phyloP scores from a whole-genome alignment of 2,329 filamentous ascomycete genomes.

The Phaeomoniella chlamydospora region DNA sequence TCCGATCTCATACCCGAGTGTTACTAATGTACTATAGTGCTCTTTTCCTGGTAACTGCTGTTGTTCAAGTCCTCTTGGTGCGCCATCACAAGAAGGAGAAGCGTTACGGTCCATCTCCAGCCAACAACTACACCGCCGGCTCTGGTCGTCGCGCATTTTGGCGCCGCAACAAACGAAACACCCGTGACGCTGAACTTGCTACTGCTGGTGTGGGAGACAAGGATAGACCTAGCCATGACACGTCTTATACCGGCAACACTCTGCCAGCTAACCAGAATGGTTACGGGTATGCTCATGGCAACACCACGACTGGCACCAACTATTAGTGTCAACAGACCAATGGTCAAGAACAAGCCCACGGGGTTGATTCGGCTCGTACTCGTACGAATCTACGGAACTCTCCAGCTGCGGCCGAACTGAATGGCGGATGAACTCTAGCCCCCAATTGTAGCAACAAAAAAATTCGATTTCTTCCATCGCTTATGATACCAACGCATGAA shows the following conservation, averaged over 20 bases:
- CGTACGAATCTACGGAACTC: too few relatives aligned
- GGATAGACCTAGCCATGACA: slow-evolving; percentile 32
- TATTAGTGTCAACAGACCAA: not conserved
- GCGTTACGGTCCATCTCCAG: slow-evolving; percentile 50
- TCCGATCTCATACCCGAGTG: slow-evolving; percentile 1
- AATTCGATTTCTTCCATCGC: too few relatives aligned
- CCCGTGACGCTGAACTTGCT: slow-evolving; percentile 29
- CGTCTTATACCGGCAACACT: slow-evolving; percentile 34
- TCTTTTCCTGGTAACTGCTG: slow-evolving; percentile 61
- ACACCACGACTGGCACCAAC: not conserved
- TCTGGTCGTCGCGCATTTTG: slow-evolving; percentile 33
- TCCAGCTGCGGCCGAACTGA: too few relatives aligned
- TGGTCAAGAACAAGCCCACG: too few relatives aligned
- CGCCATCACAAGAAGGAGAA: slow-evolving; percentile 62
- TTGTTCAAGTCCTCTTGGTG: slow-evolving; percentile 53
- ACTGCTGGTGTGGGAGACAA: slow-evolving; percentile 14
- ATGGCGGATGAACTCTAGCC: too few relatives aligned
- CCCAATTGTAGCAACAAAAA: too few relatives aligned
- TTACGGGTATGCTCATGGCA: not conserved
- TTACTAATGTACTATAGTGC: slow-evolving; percentile 31
- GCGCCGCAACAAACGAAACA: slow-evolving; percentile 19
- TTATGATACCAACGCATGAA: too few relatives aligned
- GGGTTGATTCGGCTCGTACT: too few relatives aligned
- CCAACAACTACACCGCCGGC: slow-evolving; percentile 54
- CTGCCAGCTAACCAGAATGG: not conserved